Conservation (phyloP, 2,329 filamentous ascomycete species). For the Monosporascus sp. region DNA sequence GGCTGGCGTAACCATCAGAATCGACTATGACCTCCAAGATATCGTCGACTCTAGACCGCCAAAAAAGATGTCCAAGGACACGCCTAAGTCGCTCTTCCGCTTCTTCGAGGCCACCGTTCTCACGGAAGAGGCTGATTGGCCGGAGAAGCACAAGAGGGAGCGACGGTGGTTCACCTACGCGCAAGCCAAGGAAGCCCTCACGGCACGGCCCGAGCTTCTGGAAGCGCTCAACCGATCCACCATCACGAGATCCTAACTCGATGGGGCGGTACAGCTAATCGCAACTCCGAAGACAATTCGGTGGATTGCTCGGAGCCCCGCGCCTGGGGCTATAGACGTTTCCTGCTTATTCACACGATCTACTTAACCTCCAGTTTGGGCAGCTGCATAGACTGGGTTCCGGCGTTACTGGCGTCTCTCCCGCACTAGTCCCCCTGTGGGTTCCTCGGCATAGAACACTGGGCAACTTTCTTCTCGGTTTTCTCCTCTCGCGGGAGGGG, state of each 20-base stretch:
- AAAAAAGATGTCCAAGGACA: conserved; percentile 62
- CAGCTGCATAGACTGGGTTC: conserved; percentile 12
- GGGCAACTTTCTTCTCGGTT: not conserved
- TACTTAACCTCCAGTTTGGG: not conserved
- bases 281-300: not conserved
- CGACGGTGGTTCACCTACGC: conserved; percentile 84
- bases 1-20: conserved; percentile 80
- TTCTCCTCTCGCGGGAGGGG: not conserved
- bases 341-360: conserved; percentile 6
- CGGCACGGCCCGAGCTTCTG: conserved; percentile 76
- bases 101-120: conserved; percentile 88
- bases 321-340: not conserved
- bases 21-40: conserved; percentile 78
- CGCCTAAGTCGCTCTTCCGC: conserved; percentile 61
- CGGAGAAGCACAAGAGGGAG: conserved; percentile 86
- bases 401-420: conserved; percentile 18
- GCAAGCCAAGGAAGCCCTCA: conserved; percentile 73
- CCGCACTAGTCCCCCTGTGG: not conserved
- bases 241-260: conserved; percentile 45
- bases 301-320: not conserved
- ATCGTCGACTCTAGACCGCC: conserved; percentile 81
- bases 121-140: conserved; percentile 82
- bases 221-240: conserved; percentile 82
- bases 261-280: not conserved
- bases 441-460: not conserved